Base-by-base conservation (phyloP, 352 stramenopile genomes). In the Plasmopara viticola region DNA sequence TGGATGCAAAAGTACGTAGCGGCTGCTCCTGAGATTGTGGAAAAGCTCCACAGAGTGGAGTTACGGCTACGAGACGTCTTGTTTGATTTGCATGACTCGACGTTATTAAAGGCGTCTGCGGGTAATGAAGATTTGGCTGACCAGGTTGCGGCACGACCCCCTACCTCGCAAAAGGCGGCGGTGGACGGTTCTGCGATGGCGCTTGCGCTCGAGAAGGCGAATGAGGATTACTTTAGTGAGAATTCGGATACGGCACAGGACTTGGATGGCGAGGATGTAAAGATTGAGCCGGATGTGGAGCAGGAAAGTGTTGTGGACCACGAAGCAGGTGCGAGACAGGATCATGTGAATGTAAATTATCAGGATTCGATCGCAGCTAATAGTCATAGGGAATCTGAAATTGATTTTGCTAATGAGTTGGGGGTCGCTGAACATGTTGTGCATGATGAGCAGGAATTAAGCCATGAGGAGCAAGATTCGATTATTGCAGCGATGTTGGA, bases 1-100 rank as follows among this genome's bases (percentile, higher is more conserved):
- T 76, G 70, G 70, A 66, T 76, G 47, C 63, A 64, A 15, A 84
- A 82, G 43, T 88, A 86, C 29, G 63, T 66, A 9, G 62, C 62
- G 7, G 60, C 68, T n/a, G 70, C 73, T 6, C 78, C 78, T 0
- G 62, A 73, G 15, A 70, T 84, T 51, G 66, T 73, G 9, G 41
- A 70, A 14, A 74, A 70, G 17, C 70, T 88, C 8, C 52, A 60
- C 8, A 64, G 55, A 14, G 60, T 86, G 6, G 72, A 86, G 56
- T 51, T 42, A 6, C 60, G 45, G 5, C 62, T 83, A 58, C 64
- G 72, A 33, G 66, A 83, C 9, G 55, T 59, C 48, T 55, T 71
- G n/a, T 44, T 68, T 25, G 59, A 49, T 61, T 51, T 60, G 20
- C 35, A 66, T 45, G 50, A 51, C 48, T 43, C 41, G 12, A 42